Base-by-base conservation (phyloP, 1,284 basidiomycete species). In the Serendipita sp. region DNA sequence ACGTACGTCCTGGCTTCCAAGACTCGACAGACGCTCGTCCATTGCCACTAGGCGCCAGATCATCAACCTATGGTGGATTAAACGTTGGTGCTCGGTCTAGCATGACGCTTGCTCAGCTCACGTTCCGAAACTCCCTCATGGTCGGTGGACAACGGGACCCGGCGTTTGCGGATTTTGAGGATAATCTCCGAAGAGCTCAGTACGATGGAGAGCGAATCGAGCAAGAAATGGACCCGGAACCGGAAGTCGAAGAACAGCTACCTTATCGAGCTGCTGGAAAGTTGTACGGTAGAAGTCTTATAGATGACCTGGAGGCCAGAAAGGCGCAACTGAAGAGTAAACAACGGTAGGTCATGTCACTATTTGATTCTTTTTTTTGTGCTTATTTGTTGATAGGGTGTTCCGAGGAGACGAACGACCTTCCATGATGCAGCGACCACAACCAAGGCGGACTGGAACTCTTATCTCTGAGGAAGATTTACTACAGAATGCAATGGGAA, bases 371-470 rank as follows among this genome's bases (percentile, higher is more conserved):
- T 34, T 47, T 49, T 60, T 32, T 41, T 53, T 60, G 66, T 65
- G 43, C 35, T 61, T 38, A 5, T 34, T 65, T 58, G 49, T 61
- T 22, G 62, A 30, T 65, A 88, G 85, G 58, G 82, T 84, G 22
- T 88, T 88, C 70, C 79, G 72, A 64, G 88, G 88, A 29, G 88
- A 91, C 68, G 78, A 86, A 67, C 78, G 88, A 61, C 87, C 88
- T 13, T 86, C 87, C 5, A 91, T 91, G 88, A 91, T 91, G 88
- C 79, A 81, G 47, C 80, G 88, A 65, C 74, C 76, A 42, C 74
- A 76, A 50, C 72, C 76, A 35, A 72, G 77, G 62, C 81, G 80
- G 22, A 72, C 80, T 26, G 84, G 79, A 67, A 87, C 88, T 0
- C 70, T 90, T 60, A 87, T 91, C 68, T 86, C 90, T 70, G 84